These are phyloP conservation scores for Mucor indicus DNA, from an alignment of 371 early-diverging fungal species.

Conservation along the genomic window DNA sequence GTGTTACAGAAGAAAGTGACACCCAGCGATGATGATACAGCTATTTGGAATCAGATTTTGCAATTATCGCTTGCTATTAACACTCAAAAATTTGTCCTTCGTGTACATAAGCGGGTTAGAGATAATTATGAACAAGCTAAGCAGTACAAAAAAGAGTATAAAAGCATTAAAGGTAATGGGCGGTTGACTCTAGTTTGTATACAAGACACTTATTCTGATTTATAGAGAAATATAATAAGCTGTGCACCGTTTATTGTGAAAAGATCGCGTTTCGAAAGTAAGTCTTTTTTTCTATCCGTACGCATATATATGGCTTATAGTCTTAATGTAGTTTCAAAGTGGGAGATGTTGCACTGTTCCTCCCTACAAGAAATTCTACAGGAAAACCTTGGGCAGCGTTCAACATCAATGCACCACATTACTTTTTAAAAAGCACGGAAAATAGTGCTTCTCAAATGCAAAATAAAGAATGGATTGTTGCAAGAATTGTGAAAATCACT, in stretches of 20 bases:
- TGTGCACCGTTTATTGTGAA: slow-evolving; percentile 36
- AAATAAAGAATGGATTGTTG: slow-evolving; percentile 70
- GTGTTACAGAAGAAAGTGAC: slow-evolving; percentile 27
- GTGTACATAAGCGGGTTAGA: slow-evolving; percentile 41
- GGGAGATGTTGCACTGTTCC: slow-evolving; percentile 70
- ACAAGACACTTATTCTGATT: not conserved
- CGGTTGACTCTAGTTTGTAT: too few relatives aligned
- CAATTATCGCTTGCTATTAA: slow-evolving; percentile 27
- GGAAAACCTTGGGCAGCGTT: slow-evolving; percentile 83
- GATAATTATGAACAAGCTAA: slow-evolving; percentile 46
- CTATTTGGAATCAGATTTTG: slow-evolving; percentile 36
- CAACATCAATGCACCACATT: slow-evolving; percentile 75
- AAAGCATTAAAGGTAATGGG: slow-evolving; percentile 40
- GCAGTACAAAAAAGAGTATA: slow-evolving; percentile 38
- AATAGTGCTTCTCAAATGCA: slow-evolving; percentile 36
- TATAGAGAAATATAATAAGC: slow-evolving; percentile 53
- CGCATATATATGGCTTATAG: too few relatives aligned
- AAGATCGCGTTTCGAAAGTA: slow-evolving; percentile 67
- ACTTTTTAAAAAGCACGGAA: slow-evolving; percentile 60
- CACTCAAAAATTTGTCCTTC: slow-evolving; percentile 25
- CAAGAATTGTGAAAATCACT: slow-evolving; percentile 59
- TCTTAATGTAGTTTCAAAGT: slow-evolving; percentile 54
- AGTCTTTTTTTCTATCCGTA: too few relatives aligned
- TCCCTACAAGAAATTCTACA: slow-evolving; percentile 69
- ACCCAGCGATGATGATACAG: slow-evolving; percentile 26